Evolutionary conservation across 2,329 filamentous ascomycete species (phyloP).

Genomic region (Colletotrichum sp.): DNA sequence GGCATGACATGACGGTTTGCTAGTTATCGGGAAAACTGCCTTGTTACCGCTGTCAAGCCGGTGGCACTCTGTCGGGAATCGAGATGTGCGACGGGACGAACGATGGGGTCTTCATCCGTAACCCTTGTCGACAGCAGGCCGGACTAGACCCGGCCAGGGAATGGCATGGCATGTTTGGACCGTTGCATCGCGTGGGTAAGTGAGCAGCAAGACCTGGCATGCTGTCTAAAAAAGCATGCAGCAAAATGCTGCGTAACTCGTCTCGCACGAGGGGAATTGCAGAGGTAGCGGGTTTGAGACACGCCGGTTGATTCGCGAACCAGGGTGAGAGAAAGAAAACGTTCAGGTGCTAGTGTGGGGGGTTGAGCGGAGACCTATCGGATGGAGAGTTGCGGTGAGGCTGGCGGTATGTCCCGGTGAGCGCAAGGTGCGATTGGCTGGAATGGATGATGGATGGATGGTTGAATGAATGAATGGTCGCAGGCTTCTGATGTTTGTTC

Average conservation of each 20-base stretch:
- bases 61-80: background rate
- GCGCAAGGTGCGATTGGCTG: background rate
- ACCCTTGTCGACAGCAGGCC: background rate
- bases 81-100: background rate
- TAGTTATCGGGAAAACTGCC: background rate
- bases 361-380: conserved; percentile 21
- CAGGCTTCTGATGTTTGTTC: background rate
- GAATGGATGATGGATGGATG: background rate
- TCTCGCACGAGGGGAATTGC: conserved; percentile 7
- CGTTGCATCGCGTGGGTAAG: conserved; percentile 2
- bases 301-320: conserved; percentile 8
- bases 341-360: conserved; percentile 11
- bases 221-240: background rate
- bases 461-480: background rate
- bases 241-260: background rate
- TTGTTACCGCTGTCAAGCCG: background rate
- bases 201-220: background rate
- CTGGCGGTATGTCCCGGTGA: conserved; percentile 21
- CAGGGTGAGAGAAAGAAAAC: conserved; percentile 7
- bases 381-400: conserved; percentile 24
- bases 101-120: background rate
- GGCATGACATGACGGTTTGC: background rate
- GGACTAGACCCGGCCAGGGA: background rate
- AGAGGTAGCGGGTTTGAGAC: conserved; percentile 1
- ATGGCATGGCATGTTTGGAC: background rate